Conservation (phyloP, 495 filamentous ascomycete genomes). For the Filosporella fistucella region DNA sequence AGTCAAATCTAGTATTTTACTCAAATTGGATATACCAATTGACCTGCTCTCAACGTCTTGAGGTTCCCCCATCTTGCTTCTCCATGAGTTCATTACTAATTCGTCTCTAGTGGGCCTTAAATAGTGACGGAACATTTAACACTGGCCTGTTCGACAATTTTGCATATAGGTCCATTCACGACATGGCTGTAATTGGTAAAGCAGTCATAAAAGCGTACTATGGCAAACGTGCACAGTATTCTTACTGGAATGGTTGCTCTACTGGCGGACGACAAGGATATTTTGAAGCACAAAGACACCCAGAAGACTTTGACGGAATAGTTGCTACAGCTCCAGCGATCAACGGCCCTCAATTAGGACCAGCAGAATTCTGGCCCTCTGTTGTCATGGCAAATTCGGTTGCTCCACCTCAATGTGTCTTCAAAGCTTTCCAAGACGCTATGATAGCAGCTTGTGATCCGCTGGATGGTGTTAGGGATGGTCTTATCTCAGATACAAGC, state of each 20-base stretch:
- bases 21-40: too few relatives aligned
- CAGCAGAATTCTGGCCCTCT: slow-evolving; percentile 25
- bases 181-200: slow-evolving; percentile 32
- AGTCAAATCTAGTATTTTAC: too few relatives aligned
- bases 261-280: slow-evolving; percentile 38
- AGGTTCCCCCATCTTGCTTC: too few relatives aligned
- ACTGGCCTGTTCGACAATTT: slow-evolving; percentile 26
- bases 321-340: slow-evolving; percentile 30
- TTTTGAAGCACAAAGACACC: slow-evolving; percentile 34
- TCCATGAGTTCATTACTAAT: too few relatives aligned
- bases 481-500: slow-evolving; percentile 25
- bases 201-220: slow-evolving; percentile 28
- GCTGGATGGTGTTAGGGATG: slow-evolving; percentile 34
- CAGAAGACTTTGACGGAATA: slow-evolving; percentile 34
- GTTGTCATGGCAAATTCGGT: slow-evolving; percentile 25
- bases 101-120: neutral
- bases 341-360: slow-evolving; percentile 20
- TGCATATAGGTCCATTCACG: slow-evolving; percentile 22
- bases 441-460: slow-evolving; percentile 32
- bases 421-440: slow-evolving; percentile 25
- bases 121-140: neutral
- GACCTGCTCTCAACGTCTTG: too few relatives aligned
- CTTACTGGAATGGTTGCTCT: slow-evolving; percentile 42
- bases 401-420: slow-evolving; percentile 23
- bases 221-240: slow-evolving; percentile 27